Conservation (phyloP, 75 land plant genomes). For the Pseudotsuga menziesii region DNA sequence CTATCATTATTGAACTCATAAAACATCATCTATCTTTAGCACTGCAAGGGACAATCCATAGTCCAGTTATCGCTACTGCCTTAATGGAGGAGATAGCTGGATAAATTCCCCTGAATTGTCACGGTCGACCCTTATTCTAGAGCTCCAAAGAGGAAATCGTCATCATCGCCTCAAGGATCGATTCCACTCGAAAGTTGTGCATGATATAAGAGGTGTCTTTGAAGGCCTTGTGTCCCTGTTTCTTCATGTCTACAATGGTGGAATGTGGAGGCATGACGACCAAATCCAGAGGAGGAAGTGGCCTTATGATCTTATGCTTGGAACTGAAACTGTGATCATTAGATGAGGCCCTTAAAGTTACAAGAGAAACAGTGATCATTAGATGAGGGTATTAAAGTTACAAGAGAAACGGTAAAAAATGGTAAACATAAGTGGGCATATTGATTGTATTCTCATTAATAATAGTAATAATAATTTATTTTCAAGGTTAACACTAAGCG, state of each 20-base stretch:
- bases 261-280: slow-evolving; percentile 64
- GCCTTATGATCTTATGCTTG: neutral
- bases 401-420: too few relatives aligned
- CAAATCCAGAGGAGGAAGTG: slow-evolving; percentile 45
- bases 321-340: slow-evolving; percentile 4
- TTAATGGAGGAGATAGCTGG: slow-evolving; percentile 41
- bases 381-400: too few relatives aligned
- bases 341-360: too few relatives aligned
- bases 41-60: slow-evolving; percentile 78
- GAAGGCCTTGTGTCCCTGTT: slow-evolving; percentile 48
- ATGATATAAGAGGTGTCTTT: slow-evolving; percentile 61
- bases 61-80: slow-evolving; percentile 63
- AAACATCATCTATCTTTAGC: too few relatives aligned
- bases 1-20: too few relatives aligned
- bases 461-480: too few relatives aligned
- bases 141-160: slow-evolving; percentile 57
- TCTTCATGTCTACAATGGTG: slow-evolving; percentile 63
- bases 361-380: too few relatives aligned
- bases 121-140: slow-evolving; percentile 52
- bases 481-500: too few relatives aligned
- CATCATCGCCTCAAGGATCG: slow-evolving; percentile 33
- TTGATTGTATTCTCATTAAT: too few relatives aligned
- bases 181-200: slow-evolving; percentile 35
- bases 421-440: too few relatives aligned
- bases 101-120: slow-evolving; percentile 30